Conservation (phyloP, 2,329 filamentous ascomycete genomes). For the Phyllosticta paracitricarpa region DNA sequence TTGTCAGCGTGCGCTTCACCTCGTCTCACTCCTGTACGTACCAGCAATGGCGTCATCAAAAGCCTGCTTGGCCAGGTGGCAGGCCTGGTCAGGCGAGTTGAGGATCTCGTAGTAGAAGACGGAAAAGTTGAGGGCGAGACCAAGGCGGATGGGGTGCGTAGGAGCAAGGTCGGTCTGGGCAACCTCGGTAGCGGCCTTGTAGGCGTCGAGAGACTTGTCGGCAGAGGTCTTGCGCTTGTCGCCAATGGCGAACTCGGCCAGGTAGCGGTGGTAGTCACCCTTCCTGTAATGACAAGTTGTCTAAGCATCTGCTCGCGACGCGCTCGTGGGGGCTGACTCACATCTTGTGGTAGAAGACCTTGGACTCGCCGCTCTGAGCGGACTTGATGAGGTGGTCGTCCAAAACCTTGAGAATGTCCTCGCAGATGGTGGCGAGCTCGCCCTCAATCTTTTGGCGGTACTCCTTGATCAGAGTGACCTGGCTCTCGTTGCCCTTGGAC, state of each 20-base stretch:
- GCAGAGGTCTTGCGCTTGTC: conserved; percentile 93
- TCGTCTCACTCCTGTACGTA: neutral
- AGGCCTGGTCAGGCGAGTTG: conserved; percentile 95
- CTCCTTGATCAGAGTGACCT: conserved; percentile 89
- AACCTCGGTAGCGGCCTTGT: conserved; percentile 89
- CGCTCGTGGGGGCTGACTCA: conserved; percentile 33
- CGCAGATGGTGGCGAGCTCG: conserved; percentile 94
- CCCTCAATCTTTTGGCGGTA: conserved; percentile 98
- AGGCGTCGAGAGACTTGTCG: conserved; percentile 90
- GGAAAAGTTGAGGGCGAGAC: conserved; percentile 89
- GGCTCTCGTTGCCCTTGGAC: conserved; percentile 90
- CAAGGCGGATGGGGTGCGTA: conserved; percentile 87
- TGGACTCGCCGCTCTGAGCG: conserved; percentile 91
- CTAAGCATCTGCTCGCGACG: neutral
- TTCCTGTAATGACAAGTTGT: conserved; percentile 55
- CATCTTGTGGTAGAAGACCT: conserved; percentile 99
- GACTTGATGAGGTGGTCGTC: conserved; percentile 91
- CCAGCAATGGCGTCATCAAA: conserved; percentile 80
- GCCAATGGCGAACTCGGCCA: conserved; percentile 89
- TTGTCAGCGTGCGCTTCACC: neutral
- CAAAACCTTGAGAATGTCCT: conserved; percentile 91
- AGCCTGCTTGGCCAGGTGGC: conserved; percentile 92
- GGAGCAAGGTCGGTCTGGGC: conserved; percentile 81
- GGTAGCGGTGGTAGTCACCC: conserved; percentile 98
- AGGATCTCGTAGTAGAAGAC: conserved; percentile 99